phyloP scores from a whole-genome alignment of 1,139 yeast species.

The Lodderomyces margitis region DNA sequence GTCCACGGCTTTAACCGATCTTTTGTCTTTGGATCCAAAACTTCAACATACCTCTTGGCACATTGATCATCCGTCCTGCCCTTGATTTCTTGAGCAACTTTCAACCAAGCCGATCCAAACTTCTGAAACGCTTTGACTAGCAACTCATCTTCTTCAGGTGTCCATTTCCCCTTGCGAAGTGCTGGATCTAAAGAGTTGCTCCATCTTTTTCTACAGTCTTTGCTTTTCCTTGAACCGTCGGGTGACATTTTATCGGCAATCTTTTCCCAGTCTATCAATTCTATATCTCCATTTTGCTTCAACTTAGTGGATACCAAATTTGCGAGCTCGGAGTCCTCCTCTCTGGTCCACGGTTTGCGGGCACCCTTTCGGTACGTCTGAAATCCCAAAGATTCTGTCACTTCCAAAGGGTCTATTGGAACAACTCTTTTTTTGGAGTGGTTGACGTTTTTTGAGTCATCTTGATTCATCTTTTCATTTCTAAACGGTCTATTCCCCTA shows the following conservation, averaged over 20 bases:
- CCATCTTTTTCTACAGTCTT: slow-evolving; percentile 77
- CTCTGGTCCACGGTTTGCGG: slow-evolving; percentile 66
- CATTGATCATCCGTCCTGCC: slow-evolving; percentile 96
- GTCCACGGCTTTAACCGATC: slow-evolving; percentile 83
- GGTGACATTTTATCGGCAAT: slow-evolving; percentile 46
- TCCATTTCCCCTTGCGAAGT: slow-evolving; percentile 85
- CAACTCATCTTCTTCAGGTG: slow-evolving; percentile 72
- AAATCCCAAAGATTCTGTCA: slow-evolving; percentile 73
- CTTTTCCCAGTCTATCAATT: slow-evolving; percentile 63
- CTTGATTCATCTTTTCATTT: neutral
- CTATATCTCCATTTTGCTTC: slow-evolving; percentile 25
- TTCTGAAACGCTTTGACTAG: slow-evolving; percentile 62
- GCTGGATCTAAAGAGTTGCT: slow-evolving; percentile 78
- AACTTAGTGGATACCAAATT: slow-evolving; percentile 12
- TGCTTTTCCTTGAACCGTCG: slow-evolving; percentile 51
- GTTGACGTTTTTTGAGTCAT: neutral
- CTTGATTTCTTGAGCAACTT: slow-evolving; percentile 68
- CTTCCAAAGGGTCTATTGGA: slow-evolving; percentile 62
- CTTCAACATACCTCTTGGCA: slow-evolving; percentile 87
- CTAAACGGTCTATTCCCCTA: too few species aligned
- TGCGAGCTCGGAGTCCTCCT: slow-evolving; percentile 54
- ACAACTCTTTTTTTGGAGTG: slow-evolving; percentile 17
- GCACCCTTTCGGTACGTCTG: slow-evolving; percentile 65
- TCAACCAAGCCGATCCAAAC: slow-evolving; percentile 84
- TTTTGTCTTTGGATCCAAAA: slow-evolving; percentile 76